phyloP scores from a whole-genome alignment of 2,329 filamentous ascomycete species.

The Colletotrichum tropicale region DNA sequence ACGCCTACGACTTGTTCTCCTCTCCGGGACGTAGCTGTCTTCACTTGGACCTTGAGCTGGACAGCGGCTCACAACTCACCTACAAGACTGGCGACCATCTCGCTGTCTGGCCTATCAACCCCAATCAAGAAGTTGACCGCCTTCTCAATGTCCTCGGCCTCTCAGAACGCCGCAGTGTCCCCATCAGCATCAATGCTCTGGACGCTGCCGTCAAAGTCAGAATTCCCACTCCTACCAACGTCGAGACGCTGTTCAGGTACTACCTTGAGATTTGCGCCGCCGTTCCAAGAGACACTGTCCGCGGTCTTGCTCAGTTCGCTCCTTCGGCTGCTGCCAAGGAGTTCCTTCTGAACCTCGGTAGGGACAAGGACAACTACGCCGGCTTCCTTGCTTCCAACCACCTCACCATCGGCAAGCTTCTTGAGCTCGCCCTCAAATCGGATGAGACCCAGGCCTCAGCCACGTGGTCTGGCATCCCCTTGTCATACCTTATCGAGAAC shows the following conservation, averaged over 20 bases:
- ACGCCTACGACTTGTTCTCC: slow-evolving; percentile 27
- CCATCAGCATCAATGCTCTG: slow-evolving; percentile 26
- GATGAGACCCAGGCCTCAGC: neutral
- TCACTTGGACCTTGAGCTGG: slow-evolving; percentile 37
- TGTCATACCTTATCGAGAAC: slow-evolving; percentile 60
- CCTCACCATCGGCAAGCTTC: slow-evolving; percentile 28
- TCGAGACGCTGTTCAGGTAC: slow-evolving; percentile 42
- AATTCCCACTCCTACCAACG: slow-evolving; percentile 42
- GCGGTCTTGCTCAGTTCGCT: neutral
- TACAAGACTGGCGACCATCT: slow-evolving; percentile 47
- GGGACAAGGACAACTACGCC: slow-evolving; percentile 39
- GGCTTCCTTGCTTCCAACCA: slow-evolving; percentile 25
- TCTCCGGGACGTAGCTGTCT: slow-evolving; percentile 31
- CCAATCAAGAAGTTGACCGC: slow-evolving; percentile 34
- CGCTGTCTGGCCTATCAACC: slow-evolving; percentile 43
- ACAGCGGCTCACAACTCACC: slow-evolving; percentile 27
- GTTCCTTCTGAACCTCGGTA: neutral
- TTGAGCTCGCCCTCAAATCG: slow-evolving; percentile 20
- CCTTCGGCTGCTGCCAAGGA: neutral
- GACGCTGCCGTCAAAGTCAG: slow-evolving; percentile 24
- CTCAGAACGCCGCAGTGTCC: slow-evolving; percentile 24
- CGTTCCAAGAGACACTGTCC: slow-evolving; percentile 31
- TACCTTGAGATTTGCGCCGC: slow-evolving; percentile 47
- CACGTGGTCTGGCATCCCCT: slow-evolving; percentile 28
- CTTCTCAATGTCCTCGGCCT: slow-evolving; percentile 33